Evolutionary conservation across 352 stramenopile species (phyloP).

Genomic region (Phytophthora hibernalis): DNA sequence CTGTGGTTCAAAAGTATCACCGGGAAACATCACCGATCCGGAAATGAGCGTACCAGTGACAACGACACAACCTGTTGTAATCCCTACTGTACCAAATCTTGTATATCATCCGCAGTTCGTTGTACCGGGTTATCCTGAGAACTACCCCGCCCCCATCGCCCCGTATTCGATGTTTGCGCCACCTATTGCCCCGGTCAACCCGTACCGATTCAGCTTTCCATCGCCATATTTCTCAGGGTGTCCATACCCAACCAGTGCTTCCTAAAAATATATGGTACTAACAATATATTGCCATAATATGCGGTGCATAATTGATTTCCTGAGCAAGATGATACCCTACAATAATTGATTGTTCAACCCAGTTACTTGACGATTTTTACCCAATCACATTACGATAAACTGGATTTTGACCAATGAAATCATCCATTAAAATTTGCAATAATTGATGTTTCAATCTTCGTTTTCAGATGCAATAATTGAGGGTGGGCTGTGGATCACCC

Average conservation of each 20-base stretch:
- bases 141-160: not conserved
- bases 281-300: too few species aligned
- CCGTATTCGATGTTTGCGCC: constrained; percentile 16
- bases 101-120: constrained; percentile 8
- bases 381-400: too few species aligned
- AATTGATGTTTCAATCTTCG: too few species aligned
- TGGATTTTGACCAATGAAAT: too few species aligned
- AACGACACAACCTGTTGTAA: not conserved
- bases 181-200: constrained; percentile 15
- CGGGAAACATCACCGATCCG: constrained; percentile 4
- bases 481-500: too few species aligned
- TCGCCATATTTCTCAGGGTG: constrained; percentile 19
- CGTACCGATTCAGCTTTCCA: constrained; percentile 27
- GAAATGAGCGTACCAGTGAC: not conserved
- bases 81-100: not conserved
- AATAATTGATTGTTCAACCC: too few species aligned
- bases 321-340: too few species aligned
- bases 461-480: too few species aligned
- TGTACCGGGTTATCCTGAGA: constrained; percentile 8
- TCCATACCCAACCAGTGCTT: constrained; percentile 15
- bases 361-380: too few species aligned
- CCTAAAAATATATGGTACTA: too few species aligned
- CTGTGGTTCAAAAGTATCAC: not conserved
- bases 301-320: too few species aligned
- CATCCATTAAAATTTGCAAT: too few species aligned